Percentiles rank a stretch among this genome's conserved stretches.
These are phyloP conservation scores for Sisymbrium irio DNA, from an alignment of 345 rosid genomes.

Conservation along the genomic window DNA sequence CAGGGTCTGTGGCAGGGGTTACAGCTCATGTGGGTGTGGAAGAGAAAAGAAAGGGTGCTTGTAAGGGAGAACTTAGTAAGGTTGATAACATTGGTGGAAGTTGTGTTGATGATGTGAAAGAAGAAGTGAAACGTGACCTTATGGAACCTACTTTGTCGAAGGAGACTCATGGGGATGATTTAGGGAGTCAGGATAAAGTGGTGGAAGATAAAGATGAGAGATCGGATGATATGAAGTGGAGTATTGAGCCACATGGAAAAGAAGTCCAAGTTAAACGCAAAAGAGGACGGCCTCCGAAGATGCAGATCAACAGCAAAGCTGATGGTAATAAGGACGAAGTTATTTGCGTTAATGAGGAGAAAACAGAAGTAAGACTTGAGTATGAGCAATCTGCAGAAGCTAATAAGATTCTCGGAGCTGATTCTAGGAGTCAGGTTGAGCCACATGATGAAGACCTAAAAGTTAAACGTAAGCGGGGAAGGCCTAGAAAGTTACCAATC, in stretches of 20 bases:
- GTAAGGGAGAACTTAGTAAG: not conserved
- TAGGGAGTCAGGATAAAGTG: not conserved
- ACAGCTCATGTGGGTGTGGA: not conserved
- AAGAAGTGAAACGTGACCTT: constrained; percentile 10
- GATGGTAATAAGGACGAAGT: not conserved
- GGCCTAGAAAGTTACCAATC: constrained; percentile 35
- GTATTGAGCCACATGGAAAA: not conserved
- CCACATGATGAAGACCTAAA: not conserved
- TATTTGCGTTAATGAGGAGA: not conserved
- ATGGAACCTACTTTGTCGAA: not conserved
- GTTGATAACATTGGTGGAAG: not conserved
- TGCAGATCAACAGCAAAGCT: constrained; percentile 9
- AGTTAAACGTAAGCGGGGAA: constrained; percentile 37
- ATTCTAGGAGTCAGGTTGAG: constrained; percentile 1
- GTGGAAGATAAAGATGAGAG: not conserved
- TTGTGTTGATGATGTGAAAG: constrained; percentile 4
- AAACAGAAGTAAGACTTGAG: constrained; percentile 11
- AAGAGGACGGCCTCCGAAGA: constrained; percentile 43
- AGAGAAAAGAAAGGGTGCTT: constrained; percentile 1
- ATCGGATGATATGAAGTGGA: constrained; percentile 14
- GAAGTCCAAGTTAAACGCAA: constrained; percentile 6
- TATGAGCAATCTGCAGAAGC: not conserved
- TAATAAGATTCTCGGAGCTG: not conserved
- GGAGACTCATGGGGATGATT: not conserved
- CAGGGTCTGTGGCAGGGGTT: constrained; percentile 32